Evolutionary conservation across 192 early-diverging fungal species (phyloP).

Genomic region (Backusella mclennaniae): DNA sequence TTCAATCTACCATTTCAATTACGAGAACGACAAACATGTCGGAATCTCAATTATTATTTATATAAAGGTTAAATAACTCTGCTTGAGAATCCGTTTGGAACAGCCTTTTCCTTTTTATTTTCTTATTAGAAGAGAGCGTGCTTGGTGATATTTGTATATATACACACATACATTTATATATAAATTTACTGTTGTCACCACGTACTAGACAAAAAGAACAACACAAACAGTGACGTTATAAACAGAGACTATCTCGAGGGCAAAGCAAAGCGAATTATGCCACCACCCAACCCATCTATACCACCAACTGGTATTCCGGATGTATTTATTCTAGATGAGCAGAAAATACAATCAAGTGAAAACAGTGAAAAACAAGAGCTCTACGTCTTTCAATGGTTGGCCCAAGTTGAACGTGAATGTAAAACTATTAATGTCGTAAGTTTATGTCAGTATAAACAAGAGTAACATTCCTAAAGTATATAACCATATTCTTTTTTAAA

Average conservation of each 20-base stretch:
- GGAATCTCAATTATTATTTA: not conserved
- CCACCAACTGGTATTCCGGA: slow-evolving; percentile 47
- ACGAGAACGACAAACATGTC: not conserved
- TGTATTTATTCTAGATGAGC: slow-evolving; percentile 52
- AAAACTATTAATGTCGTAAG: slow-evolving; percentile 51
- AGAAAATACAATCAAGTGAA: slow-evolving; percentile 35
- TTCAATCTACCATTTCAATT: not conserved
- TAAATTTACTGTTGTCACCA: not conserved
- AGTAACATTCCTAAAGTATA: not conserved
- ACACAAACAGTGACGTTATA: not conserved
- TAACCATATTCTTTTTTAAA: not conserved
- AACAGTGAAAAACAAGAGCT: slow-evolving; percentile 73
- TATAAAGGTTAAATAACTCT: not conserved
- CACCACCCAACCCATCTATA: not conserved
- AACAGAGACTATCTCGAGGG: not conserved
- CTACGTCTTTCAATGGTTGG: slow-evolving; percentile 89
- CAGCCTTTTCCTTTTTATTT: not conserved
- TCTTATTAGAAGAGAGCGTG: not conserved
- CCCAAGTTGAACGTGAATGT: slow-evolving; percentile 73
- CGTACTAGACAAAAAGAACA: not conserved
- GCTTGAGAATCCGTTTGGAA: not conserved
- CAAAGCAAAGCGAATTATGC: not conserved
- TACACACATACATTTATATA: not conserved
- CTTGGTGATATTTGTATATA: not conserved
- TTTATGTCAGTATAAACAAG: not conserved